Base-by-base conservation (phyloP, 305 asterid species). In the Solanum aculeatissimum region DNA sequence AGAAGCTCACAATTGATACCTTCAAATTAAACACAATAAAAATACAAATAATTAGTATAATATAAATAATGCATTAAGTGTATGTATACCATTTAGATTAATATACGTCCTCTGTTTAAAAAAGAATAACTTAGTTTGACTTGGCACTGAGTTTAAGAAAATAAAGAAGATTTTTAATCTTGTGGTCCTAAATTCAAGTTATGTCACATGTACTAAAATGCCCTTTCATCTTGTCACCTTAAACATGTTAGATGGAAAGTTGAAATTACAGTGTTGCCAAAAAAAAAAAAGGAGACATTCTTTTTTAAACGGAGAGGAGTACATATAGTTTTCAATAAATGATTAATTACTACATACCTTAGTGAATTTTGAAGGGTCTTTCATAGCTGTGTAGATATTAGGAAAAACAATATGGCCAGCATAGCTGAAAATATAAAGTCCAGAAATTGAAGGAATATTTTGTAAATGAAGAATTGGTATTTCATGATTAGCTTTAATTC, bases 351-450 rank as follows among this genome's bases (percentile, higher is more conserved):
- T 14, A 29, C 14, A 21, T 84, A 92, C 98, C 98, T 93, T 90
- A 9, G 97, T 94, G 92, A 93, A 94, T 86, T 88, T 90, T 65
- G 97, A 89, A 40, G 94, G 95, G 80, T 94, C 97, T 78, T 89
- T 91, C 96, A 93, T 93, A 87, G 95, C 91, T 19, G 90, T 88
- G 84, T 93, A 87, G 13, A 94, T 83, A 86, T 94, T 92, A 10
- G 98, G 97, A 55, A 94, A 93, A 60, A 93, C 98, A 53, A 87
- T 91, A 84, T 93, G 97, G 1, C 98, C 98, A 9, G 88, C 96
- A 87, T 69, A 92, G 19, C 95, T 81, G 83, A 90, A 94, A 54
- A 92, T 55, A 40, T 90, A 94, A 5, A 94, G 88, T 11, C 98
- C 97, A 0, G 93, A 93, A 62, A 93, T 71, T 4, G 92, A 86